These are phyloP conservation scores for Phoma herbarum DNA, from an alignment of 2,329 filamentous ascomycete genomes.

Conservation along the genomic window DNA sequence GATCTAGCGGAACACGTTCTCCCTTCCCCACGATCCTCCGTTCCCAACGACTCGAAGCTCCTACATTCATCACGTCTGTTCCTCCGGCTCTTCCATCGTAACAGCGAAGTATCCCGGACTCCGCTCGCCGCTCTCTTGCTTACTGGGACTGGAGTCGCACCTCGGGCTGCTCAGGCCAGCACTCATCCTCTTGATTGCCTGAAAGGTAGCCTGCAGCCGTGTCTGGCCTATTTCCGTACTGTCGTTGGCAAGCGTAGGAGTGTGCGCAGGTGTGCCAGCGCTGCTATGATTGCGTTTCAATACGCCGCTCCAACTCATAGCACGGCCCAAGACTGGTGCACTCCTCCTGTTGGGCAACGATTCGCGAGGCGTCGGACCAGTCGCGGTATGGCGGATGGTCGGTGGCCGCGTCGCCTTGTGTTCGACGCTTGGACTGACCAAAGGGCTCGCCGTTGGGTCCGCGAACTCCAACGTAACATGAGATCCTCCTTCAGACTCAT, in stretches of 20 bases:
- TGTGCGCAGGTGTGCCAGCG: background rate
- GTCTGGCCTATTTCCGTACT: slow-evolving; percentile 17
- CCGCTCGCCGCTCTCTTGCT: background rate
- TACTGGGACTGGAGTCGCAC: slow-evolving; percentile 12
- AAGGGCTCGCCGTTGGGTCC: background rate
- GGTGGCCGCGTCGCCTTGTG: background rate
- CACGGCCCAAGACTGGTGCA: background rate
- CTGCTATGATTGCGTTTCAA: background rate
- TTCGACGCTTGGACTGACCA: slow-evolving; percentile 5
- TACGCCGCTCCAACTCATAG: slow-evolving; percentile 15
- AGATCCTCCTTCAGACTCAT: slow-evolving; percentile 1
- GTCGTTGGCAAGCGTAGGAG: background rate
- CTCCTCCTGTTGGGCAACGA: background rate
- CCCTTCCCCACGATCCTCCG: background rate
- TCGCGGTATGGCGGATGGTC: background rate
- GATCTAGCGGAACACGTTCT: background rate
- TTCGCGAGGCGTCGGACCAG: background rate
- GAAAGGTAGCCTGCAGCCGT: slow-evolving; percentile 39
- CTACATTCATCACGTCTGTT: background rate
- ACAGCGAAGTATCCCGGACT: slow-evolving; percentile 11
- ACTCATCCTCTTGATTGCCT: slow-evolving; percentile 40
- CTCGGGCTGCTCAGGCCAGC: slow-evolving; percentile 33
- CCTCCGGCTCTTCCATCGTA: background rate
- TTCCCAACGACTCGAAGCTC: background rate
- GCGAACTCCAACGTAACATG: slow-evolving; percentile 5